Evolutionary conservation across 2,329 filamentous ascomycete species (phyloP).

Genomic region (Pseudogymnoascus pannorum): DNA sequence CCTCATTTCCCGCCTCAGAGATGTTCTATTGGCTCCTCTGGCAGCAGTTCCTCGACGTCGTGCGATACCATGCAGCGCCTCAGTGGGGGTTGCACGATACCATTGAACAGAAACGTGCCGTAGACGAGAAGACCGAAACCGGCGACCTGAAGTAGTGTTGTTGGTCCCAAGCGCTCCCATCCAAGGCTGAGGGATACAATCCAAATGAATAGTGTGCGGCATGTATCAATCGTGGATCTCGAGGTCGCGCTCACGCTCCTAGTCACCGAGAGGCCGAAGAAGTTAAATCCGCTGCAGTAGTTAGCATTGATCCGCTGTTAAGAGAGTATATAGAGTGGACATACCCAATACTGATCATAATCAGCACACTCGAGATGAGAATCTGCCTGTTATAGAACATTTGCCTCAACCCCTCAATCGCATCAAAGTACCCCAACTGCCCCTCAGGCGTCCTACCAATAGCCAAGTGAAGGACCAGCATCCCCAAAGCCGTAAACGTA

Average conservation of each 20-base stretch:
- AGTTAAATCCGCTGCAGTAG: constrained; percentile 78
- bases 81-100: constrained; percentile 77
- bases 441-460: constrained; percentile 71
- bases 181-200: constrained; percentile 84
- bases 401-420: constrained; percentile 75
- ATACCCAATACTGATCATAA: constrained; percentile 97
- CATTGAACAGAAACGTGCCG: constrained; percentile 94
- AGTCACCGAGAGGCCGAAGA: constrained; percentile 93
- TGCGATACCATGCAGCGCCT: constrained; percentile 53
- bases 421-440: constrained; percentile 80
- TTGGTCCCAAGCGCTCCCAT: constrained; percentile 73
- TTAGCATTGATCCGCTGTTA: constrained; percentile 11
- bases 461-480: constrained; percentile 70
- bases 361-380: constrained; percentile 70
- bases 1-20: constrained; percentile 11
- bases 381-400: constrained; percentile 66
- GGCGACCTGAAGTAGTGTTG: constrained; percentile 83
- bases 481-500: constrained; percentile 65
- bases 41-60: constrained; percentile 57
- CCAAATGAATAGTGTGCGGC: constrained; percentile 97
- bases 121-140: constrained; percentile 90
- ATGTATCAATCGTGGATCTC: constrained; percentile 93
- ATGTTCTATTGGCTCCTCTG: constrained; percentile 81
- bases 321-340: constrained; percentile 26
- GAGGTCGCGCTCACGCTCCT: constrained; percentile 84